These are phyloP conservation scores for Amphicarpaea edgeworthii DNA, from an alignment of 306 rosid genomes.

Conservation along the genomic window DNA sequence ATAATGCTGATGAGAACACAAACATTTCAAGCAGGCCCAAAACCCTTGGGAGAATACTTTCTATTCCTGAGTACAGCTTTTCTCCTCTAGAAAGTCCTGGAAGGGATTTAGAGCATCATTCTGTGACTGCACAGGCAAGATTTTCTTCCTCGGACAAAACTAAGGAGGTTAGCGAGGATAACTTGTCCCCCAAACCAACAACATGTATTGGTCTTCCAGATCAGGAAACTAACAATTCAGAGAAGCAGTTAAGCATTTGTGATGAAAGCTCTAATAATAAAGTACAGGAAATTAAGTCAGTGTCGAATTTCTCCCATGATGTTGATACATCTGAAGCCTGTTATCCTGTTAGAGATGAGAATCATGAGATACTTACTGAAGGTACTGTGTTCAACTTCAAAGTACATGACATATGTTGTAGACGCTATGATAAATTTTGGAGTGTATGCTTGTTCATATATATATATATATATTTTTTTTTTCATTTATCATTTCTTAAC, in stretches of 20 bases:
- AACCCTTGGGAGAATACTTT: conserved; percentile 82
- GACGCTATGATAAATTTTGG: conserved; percentile 1
- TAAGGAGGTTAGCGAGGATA: conserved; percentile 56
- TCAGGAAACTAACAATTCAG: conserved; percentile 54
- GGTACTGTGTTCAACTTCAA: conserved; percentile 59
- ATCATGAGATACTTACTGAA: conserved; percentile 54
- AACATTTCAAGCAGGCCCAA: conserved; percentile 68
- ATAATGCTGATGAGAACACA: conserved; percentile 67
- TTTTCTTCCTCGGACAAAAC: conserved; percentile 54
- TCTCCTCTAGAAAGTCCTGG: conserved; percentile 85
- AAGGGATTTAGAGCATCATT: conserved; percentile 66
- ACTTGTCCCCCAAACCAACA: conserved; percentile 54
- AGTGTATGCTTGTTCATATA: neutral
- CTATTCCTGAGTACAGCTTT: conserved; percentile 77
- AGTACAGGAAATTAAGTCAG: conserved; percentile 48
- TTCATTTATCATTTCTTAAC: conserved; percentile 31
- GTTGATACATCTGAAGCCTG: conserved; percentile 44
- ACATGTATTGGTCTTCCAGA: conserved; percentile 47
- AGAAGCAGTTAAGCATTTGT: conserved; percentile 46
- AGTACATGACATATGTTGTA: conserved; percentile 31
- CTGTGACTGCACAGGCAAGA: conserved; percentile 61
- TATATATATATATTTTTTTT: neutral
- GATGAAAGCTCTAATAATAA: conserved; percentile 51
- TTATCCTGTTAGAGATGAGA: conserved; percentile 50
- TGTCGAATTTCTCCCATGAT: conserved; percentile 45